These are phyloP conservation scores for Blastocystis sp. DNA, from an alignment of 352 stramenopile species.

Conservation along the genomic window DNA sequence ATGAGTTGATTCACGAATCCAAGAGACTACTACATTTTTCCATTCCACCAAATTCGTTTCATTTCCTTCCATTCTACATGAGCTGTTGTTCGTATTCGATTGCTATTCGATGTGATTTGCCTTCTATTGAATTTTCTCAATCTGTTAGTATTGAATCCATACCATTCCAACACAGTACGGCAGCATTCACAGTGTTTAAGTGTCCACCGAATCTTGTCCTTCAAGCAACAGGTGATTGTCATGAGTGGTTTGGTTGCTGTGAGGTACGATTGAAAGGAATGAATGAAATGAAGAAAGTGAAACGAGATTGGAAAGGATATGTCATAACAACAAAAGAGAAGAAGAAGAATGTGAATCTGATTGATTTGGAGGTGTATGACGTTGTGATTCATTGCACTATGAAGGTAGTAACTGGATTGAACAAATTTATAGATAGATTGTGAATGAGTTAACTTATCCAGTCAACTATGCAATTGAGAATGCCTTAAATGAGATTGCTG, in stretches of 20 bases:
- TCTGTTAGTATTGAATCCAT: background rate
- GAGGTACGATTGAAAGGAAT: too few species aligned
- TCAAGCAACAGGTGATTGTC: background rate
- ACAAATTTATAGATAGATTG: too few species aligned
- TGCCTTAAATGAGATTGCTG: background rate
- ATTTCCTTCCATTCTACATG: slow-evolving; percentile 16
- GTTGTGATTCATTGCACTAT: too few species aligned
- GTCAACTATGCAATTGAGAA: slow-evolving; percentile 3
- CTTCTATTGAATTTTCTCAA: background rate
- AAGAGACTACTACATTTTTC: background rate
- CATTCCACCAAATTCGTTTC: background rate
- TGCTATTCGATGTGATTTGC: background rate
- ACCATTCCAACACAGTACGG: background rate
- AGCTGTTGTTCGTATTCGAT: background rate
- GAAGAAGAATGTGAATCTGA: too few species aligned
- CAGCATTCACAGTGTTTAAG: background rate
- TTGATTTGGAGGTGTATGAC: too few species aligned
- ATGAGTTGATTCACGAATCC: background rate
- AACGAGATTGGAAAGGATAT: background rate
- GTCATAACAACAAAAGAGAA: background rate
- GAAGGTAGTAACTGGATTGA: too few species aligned
- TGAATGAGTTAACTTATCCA: background rate
- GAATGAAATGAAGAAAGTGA: background rate
- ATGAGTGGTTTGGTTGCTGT: background rate
- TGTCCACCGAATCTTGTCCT: background rate